These are phyloP conservation scores for Aspergillus conjunctus DNA, from an alignment of 495 filamentous ascomycete genomes.

Conservation along the genomic window DNA sequence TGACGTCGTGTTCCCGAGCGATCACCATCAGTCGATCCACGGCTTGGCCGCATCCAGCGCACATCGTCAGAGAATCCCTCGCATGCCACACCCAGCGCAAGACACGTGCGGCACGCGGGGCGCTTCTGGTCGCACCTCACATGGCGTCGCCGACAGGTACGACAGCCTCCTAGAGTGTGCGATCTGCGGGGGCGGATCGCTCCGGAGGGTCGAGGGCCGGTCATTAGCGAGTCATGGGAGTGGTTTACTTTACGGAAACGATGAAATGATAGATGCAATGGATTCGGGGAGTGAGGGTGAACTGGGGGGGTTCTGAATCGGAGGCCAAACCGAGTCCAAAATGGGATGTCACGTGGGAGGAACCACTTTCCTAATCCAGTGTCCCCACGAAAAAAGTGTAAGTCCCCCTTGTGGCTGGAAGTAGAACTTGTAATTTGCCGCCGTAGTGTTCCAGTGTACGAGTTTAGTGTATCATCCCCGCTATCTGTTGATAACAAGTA, in stretches of 20 bases:
- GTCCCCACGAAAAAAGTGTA: background rate
- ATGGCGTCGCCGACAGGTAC: slow-evolving; percentile 41
- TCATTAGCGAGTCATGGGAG: slow-evolving; percentile 9
- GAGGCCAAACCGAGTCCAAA: background rate
- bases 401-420: background rate
- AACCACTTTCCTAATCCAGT: background rate
- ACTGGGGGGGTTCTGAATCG: background rate
- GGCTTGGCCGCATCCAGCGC: slow-evolving; percentile 31
- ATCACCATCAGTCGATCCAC: slow-evolving; percentile 15
- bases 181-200: slow-evolving; percentile 31
- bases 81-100: slow-evolving; percentile 30
- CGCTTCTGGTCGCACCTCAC: slow-evolving; percentile 45
- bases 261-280: background rate
- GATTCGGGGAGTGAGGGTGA: background rate
- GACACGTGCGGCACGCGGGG: slow-evolving; percentile 38
- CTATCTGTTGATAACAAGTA: too few species aligned
- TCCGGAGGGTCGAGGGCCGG: slow-evolving; percentile 18
- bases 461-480: background rate
- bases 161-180: slow-evolving; percentile 38
- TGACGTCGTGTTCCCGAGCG: slow-evolving; percentile 33
- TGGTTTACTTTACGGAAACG: background rate
- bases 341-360: background rate
- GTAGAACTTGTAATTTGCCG: background rate
- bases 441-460: background rate
- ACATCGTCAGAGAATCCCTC: slow-evolving; percentile 39